Evolutionary conservation across 257 asterid species (phyloP).

Genomic region (Solanum pinnatisectum): DNA sequence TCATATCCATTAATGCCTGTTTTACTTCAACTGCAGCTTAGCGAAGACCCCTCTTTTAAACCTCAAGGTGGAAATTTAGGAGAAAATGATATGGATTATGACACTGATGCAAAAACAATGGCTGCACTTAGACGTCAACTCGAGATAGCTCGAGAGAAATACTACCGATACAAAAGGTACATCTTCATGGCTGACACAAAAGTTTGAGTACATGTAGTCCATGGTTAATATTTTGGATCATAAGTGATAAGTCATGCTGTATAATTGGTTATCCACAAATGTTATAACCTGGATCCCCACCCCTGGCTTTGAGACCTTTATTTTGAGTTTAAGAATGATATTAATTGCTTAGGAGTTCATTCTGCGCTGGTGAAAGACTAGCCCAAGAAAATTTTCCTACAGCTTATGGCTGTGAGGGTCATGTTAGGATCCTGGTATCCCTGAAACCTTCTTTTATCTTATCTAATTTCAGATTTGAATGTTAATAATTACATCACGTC

Average conservation of each 20-base stretch:
- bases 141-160: conserved; percentile 50
- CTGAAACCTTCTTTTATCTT: not conserved
- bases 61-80: conserved; percentile 79
- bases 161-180: conserved; percentile 66
- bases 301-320: not conserved
- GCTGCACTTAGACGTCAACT: conserved; percentile 68
- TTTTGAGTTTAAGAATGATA: not conserved
- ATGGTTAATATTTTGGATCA: not conserved
- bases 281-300: not conserved
- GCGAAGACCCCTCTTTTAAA: conserved; percentile 60
- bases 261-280: not conserved
- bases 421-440: not conserved
- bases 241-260: not conserved
- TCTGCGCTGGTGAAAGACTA: not conserved
- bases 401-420: not conserved
- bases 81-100: conserved; percentile 76
- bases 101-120: conserved; percentile 70
- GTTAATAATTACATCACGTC: not conserved
- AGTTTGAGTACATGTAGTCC: not conserved
- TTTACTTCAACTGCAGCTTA: conserved; percentile 36
- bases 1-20: not conserved
- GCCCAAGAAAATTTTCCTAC: not conserved
- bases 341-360: not conserved
- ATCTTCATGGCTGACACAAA: not conserved
- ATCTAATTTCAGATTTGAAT: not conserved